A percentile compares a stretch with the other conserved stretches of the same genome.
Conservation (phyloP, 2,329 filamentous ascomycete species). For the Aurifilum marmelostoma region DNA sequence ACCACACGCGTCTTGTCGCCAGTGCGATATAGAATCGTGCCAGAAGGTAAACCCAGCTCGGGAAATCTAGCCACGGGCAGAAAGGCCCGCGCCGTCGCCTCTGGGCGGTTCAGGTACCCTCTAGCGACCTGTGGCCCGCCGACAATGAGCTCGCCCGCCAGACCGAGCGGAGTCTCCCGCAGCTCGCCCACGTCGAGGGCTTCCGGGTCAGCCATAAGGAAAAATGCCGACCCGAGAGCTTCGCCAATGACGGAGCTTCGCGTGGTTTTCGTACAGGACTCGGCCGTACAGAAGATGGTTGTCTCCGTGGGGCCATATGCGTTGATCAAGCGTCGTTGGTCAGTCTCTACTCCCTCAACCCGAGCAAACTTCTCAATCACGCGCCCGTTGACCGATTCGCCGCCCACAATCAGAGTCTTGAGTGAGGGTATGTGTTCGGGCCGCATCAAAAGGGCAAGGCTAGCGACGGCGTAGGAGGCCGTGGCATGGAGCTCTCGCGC, state of each 20-base stretch:
- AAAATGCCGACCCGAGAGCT: too few relatives aligned
- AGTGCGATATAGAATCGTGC: constrained; percentile 28
- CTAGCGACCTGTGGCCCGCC: constrained; percentile 29
- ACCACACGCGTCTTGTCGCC: constrained; percentile 31
- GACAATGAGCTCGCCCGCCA: constrained; percentile 7
- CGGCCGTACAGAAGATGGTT: constrained; percentile 4
- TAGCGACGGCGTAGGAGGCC: neutral
- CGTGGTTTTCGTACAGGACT: too few relatives aligned
- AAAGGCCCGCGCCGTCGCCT: constrained; percentile 21
- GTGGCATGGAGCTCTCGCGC: neutral
- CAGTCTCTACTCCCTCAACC: neutral
- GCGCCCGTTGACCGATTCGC: constrained; percentile 39
- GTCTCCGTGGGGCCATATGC: constrained; percentile 6
- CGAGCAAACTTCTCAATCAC: constrained; percentile 38
- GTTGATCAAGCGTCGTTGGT: constrained; percentile 2
- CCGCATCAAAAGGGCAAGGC: constrained; percentile 6
- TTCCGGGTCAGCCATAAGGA: too few relatives aligned
- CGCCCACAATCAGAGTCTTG: constrained; percentile 38
- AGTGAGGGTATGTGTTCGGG: constrained; percentile 21
- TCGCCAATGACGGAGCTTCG: too few relatives aligned
- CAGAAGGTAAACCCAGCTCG: too few relatives aligned
- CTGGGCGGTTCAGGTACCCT: constrained; percentile 23
- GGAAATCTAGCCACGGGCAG: neutral
- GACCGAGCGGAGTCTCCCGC: neutral
- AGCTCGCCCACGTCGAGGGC: too few relatives aligned